Evolutionary conservation across 345 rosid genomes (phyloP).

Genomic region (Microthlaspi erraticum): DNA sequence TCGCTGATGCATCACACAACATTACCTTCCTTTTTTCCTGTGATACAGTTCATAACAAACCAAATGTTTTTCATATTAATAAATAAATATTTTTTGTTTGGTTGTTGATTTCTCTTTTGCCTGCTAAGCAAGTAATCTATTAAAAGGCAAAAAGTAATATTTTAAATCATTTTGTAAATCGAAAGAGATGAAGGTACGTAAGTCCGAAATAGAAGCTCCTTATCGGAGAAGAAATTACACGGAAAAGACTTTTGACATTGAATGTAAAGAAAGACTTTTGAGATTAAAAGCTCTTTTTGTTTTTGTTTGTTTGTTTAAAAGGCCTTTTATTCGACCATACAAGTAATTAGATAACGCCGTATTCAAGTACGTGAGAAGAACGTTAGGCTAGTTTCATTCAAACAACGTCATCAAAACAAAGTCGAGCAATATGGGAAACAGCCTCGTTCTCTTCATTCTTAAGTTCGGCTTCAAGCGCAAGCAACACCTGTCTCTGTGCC

Average conservation of each 20-base stretch:
- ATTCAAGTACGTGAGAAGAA: constrained; percentile 6
- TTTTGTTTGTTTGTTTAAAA: too few relatives aligned
- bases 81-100: too few relatives aligned
- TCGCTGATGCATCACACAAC: too few relatives aligned
- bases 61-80: too few relatives aligned
- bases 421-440: constrained; percentile 33
- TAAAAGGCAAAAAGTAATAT: too few relatives aligned
- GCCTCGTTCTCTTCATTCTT: constrained; percentile 45
- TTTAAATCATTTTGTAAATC: too few relatives aligned
- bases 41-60: too few relatives aligned
- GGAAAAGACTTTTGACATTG: background rate
- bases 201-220: background rate
- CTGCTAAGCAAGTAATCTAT: too few relatives aligned
- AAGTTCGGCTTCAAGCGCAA: constrained; percentile 34
- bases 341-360: background rate
- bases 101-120: too few relatives aligned
- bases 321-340: constrained; percentile 7
- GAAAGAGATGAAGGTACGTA: background rate
- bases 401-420: constrained; percentile 43
- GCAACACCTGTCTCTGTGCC: constrained; percentile 26
- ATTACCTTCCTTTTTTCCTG: too few relatives aligned
- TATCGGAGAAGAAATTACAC: background rate
- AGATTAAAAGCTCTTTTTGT: too few relatives aligned
- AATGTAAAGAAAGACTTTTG: too few relatives aligned
- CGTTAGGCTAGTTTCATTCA: constrained; percentile 26